Base-by-base conservation (phyloP, 2,329 filamentous ascomycete species). In the Phialocephala sp. region DNA sequence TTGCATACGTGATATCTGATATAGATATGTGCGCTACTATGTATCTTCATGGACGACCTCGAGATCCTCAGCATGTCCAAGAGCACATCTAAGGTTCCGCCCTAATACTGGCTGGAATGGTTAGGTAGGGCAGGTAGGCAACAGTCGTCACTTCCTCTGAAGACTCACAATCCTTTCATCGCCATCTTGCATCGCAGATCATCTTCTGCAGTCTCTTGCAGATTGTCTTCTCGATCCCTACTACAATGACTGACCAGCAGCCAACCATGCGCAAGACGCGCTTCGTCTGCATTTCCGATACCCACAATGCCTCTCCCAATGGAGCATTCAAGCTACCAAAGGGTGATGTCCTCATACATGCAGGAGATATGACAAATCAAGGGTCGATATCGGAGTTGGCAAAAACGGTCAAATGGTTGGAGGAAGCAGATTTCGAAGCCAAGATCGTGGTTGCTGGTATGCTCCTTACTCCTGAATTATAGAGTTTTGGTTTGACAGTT, bases 211-310 rank as follows among this genome's bases (percentile, higher is more conserved):
- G 35, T 27, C 14, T 52, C n/a, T 12, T 58, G 35, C n/a, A 36
- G 15, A n/a, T 20, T 24, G 15, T 39, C 8, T 12, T 57, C 32
- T 39, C 2, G 8, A 24, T 14, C 12, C 15, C 32, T 35, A 36
- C 18, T n/a, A 45, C 43, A 27, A 69, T 69, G 65, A 20, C 67
- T 59, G 65, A 69, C 18, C 24, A 36, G 32, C 63, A 37, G 47
- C 65, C 56, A 24, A 47, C 15, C 45, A 68, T 62, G 41, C 72
- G 73, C 37, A 80, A 84, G 68, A 88, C 89, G 6, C 85, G 90
- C 66, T 84, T 93, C 64, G 89, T 93, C 60, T 92, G 90, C 78
- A 84, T 93, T 63, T 91, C 91, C 4, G 91, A 94, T 77, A 93
- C 90, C 1, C 90, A 93, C 77, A 91, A 91, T 75, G 83, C 79